These are phyloP conservation scores for Centrapalus pauciflorus DNA, from an alignment of 129 eudicot species.

Conservation along the genomic window DNA sequence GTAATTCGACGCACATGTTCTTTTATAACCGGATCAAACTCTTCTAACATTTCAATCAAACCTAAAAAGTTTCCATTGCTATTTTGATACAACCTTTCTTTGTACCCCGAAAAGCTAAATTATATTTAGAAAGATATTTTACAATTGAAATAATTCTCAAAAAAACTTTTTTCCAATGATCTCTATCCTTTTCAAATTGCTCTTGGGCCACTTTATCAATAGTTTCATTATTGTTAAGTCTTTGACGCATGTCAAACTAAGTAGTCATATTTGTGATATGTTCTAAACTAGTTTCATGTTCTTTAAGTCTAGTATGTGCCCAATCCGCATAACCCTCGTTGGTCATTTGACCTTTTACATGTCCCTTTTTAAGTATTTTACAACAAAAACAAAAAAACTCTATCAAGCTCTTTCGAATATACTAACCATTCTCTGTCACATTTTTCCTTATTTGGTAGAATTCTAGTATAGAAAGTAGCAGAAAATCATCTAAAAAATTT, in stretches of 20 bases:
- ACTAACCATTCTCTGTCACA: not conserved
- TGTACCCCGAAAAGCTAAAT: no score
- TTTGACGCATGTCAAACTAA: conserved; percentile 7
- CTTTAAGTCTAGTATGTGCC: conserved; percentile 2
- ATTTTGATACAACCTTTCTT: not conserved
- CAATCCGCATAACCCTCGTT: conserved; percentile 16
- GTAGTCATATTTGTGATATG: no score
- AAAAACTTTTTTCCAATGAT: conserved; percentile 12
- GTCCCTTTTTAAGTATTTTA: not conserved
- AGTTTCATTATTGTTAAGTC: not conserved
- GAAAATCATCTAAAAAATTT: conserved; percentile 2
- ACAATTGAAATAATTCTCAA: no score
- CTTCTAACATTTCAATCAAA: no score
- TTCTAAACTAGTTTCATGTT: conserved; percentile 3
- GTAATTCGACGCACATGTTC: no score
- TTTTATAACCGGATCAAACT: no score
- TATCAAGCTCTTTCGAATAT: not conserved
- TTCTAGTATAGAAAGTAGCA: not conserved
- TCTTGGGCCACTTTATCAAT: conserved; percentile 14
- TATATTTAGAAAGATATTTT: no score
- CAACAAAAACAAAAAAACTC: not conserved
- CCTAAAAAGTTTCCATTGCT: not conserved
- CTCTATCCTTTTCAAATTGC: not conserved
- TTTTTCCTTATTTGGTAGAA: conserved; percentile 8
- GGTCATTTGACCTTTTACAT: not conserved